Base-by-base conservation (phyloP, 2,329 filamentous ascomycete species). In the Capronia coronata region DNA sequence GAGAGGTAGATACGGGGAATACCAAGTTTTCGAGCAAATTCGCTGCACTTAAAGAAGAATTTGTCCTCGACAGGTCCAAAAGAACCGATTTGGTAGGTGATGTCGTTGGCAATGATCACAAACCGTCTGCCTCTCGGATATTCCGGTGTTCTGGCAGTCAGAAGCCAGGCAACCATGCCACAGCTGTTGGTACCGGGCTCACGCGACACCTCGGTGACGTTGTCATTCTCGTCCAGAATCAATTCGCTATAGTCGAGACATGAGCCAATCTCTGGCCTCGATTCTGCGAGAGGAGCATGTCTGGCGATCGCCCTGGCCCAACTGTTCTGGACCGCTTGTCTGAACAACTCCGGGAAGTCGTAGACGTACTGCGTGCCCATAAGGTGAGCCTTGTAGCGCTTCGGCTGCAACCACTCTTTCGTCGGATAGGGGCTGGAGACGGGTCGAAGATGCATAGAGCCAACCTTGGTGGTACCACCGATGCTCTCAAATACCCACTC, bases 281-380 rank as follows among this genome's bases (percentile, higher is more conserved):
- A 88, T 35, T 88, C 81, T 43, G 81, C 80, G 53, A 96, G 73
- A 16, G 77, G 75, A 9, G 87, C 77, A 63, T 91, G 83, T 66
- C 83, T 83, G 67, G 83, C 81, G 57, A 86, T 77, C 49, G 83
- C 82, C 68, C 84, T 83, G 64, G 75, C 73, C 93, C 93, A 98
- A 71, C 81, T 86, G 77, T 96, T 96, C 75, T 96, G 89, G 66
- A 95, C 88, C 38, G 93, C 89, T 72, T 97, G 93, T 65, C 93
- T 83, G 86, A 98, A 98, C 42, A 98, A 83, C 77, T 98, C 93
- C 23, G 93, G 93, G 84, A 98, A 98, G 71, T 98, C 93, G 68
- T 98, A 98, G 47, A 97, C 93, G 67, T 96, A 98, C 72, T 98
- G 93, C 22, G 93, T 98, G 58, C 93, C 93, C 90, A 98, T 96